phyloP scores from a whole-genome alignment of 495 filamentous ascomycete species.

The Penicillium egyptiacum region DNA sequence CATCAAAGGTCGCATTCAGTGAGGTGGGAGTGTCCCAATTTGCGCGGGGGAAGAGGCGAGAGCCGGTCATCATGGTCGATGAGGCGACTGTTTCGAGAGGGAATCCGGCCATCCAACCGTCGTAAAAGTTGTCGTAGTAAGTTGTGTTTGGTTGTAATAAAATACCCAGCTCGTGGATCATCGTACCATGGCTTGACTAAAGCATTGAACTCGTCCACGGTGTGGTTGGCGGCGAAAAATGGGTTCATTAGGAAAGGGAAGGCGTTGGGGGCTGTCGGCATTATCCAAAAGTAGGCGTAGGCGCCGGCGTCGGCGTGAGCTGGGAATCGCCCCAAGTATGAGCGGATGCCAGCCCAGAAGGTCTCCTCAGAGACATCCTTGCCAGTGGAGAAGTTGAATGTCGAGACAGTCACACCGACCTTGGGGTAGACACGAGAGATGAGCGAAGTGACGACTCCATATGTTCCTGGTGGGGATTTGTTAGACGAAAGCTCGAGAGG shows the following conservation, averaged over 20 bases:
- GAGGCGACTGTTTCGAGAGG: conserved; percentile 48
- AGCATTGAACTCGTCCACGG: conserved; percentile 40
- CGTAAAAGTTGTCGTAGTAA: conserved; percentile 50
- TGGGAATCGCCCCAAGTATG: conserved; percentile 49
- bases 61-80: conserved; percentile 40
- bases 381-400: conserved; percentile 41
- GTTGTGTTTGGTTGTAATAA: conserved; percentile 46
- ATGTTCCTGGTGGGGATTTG: conserved; percentile 33
- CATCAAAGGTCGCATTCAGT: conserved; percentile 45
- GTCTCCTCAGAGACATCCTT: conserved; percentile 35
- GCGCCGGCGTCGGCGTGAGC: conserved; percentile 50
- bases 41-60: conserved; percentile 52
- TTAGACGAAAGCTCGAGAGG: not conserved
- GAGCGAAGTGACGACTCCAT: conserved; percentile 53
- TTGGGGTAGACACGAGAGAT: conserved; percentile 47
- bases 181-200: conserved; percentile 50
- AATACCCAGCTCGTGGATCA: conserved; percentile 35
- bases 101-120: conserved; percentile 47
- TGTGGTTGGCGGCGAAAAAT: conserved; percentile 54
- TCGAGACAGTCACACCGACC: conserved; percentile 39
- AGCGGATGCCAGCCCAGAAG: conserved; percentile 52
- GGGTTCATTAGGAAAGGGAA: conserved; percentile 32
- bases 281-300: conserved; percentile 52
- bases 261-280: conserved; percentile 17
- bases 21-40: conserved; percentile 43